These are phyloP conservation scores for Globisporangium iwayamae DNA, from an alignment of 352 stramenopile species.

Conservation along the genomic window DNA sequence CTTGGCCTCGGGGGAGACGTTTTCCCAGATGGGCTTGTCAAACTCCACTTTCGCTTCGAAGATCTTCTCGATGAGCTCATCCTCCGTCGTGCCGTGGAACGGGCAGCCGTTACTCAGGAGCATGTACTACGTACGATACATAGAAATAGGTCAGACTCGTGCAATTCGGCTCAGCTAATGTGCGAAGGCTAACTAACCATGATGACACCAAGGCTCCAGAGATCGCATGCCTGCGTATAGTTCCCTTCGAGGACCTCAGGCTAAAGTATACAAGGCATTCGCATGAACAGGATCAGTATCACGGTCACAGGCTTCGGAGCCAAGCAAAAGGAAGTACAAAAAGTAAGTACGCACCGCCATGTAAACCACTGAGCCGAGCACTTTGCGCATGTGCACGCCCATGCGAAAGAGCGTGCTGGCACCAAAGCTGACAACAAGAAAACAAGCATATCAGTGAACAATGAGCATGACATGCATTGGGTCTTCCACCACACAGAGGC, in stretches of 20 bases:
- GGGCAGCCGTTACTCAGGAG: constrained; percentile 73
- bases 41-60: constrained; percentile 64
- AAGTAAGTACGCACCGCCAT: constrained; percentile 58
- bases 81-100: constrained; percentile 64
- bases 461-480: not conserved
- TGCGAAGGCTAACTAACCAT: constrained; percentile 39
- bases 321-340: not conserved
- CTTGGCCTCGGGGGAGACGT: constrained; percentile 62
- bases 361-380: constrained; percentile 79
- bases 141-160: not conserved
- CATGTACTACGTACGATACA: constrained; percentile 53
- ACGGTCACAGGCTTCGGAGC: not conserved
- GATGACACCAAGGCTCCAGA: constrained; percentile 81
- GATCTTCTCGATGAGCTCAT: constrained; percentile 73
- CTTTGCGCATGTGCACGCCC: constrained; percentile 72
- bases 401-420: constrained; percentile 75
- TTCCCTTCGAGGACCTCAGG: constrained; percentile 66
- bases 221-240: constrained; percentile 72
- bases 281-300: not conserved
- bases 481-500: too few relatives aligned
- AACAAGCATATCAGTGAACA: not conserved
- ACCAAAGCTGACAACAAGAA: constrained; percentile 43
- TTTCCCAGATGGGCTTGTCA: constrained; percentile 44
- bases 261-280: constrained; percentile 13
- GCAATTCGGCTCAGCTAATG: not conserved